These are phyloP conservation scores for Ramaria rubella DNA, from an alignment of 768 basidiomycete species.

Conservation along the genomic window DNA sequence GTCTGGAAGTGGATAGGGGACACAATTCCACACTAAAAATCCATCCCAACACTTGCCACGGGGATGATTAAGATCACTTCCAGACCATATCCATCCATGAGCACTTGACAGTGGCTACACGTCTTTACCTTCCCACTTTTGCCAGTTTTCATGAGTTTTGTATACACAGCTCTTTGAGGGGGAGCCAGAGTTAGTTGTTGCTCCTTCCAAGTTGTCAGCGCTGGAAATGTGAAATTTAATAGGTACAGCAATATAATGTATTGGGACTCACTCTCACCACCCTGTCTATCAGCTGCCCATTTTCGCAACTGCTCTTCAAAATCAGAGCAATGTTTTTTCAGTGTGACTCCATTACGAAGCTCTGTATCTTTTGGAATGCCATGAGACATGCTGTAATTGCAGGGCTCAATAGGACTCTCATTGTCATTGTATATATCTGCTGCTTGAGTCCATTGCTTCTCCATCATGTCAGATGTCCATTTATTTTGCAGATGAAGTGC, in stretches of 20 bases:
- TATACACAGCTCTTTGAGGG: not conserved
- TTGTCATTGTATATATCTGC: not conserved
- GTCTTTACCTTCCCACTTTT: not conserved
- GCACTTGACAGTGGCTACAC: not conserved
- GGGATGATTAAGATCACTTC: not conserved
- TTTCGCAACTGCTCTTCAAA: not conserved
- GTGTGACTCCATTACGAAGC: not conserved
- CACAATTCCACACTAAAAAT: not conserved
- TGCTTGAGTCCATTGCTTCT: not conserved
- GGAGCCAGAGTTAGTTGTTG: not conserved
- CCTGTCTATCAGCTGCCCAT: not conserved
- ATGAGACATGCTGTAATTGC: not conserved
- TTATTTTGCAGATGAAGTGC: not conserved
- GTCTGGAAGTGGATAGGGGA: not conserved
- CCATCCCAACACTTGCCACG: not conserved
- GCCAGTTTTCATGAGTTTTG: not conserved
- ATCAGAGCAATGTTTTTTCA: constrained; percentile 2
- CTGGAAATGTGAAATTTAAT: not conserved
- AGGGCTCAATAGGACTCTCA: not conserved
- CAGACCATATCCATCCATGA: not conserved
- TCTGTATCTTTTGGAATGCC: not conserved
- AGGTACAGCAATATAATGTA: not conserved
- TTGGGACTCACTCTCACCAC: not conserved
- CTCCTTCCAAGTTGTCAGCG: not conserved
- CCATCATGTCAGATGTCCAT: not conserved